These are phyloP conservation scores for Amanita thiersii DNA, from an alignment of 768 basidiomycete species.

Conservation along the genomic window DNA sequence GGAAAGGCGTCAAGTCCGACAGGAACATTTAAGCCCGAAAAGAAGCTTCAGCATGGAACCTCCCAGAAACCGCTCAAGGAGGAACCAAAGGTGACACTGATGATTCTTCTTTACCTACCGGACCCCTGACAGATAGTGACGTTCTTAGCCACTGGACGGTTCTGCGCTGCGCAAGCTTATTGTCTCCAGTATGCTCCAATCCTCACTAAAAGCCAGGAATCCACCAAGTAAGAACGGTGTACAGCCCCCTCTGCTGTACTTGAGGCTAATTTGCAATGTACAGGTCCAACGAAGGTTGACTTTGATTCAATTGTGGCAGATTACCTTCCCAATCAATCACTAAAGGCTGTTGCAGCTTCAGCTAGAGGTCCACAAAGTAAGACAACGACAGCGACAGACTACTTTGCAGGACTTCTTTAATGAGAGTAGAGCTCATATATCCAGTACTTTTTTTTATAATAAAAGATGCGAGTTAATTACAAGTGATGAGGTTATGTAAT, in stretches of 20 bases:
- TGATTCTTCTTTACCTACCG: not conserved
- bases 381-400: slow-evolving; percentile 1
- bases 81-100: slow-evolving; percentile 26
- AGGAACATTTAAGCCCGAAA: slow-evolving; percentile 60
- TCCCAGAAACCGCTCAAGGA: slow-evolving; percentile 27
- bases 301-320: slow-evolving; percentile 74
- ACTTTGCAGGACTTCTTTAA: slow-evolving; percentile 7
- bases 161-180: slow-evolving; percentile 58
- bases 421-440: too few species aligned
- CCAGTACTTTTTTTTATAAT: too few species aligned
- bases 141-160: slow-evolving; percentile 48
- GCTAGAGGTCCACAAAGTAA: not conserved
- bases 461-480: too few species aligned
- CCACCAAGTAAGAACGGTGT: slow-evolving; percentile 26
- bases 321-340: slow-evolving; percentile 41
- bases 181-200: slow-evolving; percentile 49
- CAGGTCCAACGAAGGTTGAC: slow-evolving; percentile 37
- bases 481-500: too few species aligned
- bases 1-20: slow-evolving; percentile 75
- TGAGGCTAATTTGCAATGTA: slow-evolving; percentile 5
- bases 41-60: slow-evolving; percentile 24
- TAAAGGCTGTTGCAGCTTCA: not conserved
- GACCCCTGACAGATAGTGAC: not conserved
- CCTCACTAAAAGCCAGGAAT: slow-evolving; percentile 43
- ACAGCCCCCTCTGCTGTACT: not conserved